Base-by-base conservation (phyloP, 2,329 filamentous ascomycete species). In the Talaromyces sp. region DNA sequence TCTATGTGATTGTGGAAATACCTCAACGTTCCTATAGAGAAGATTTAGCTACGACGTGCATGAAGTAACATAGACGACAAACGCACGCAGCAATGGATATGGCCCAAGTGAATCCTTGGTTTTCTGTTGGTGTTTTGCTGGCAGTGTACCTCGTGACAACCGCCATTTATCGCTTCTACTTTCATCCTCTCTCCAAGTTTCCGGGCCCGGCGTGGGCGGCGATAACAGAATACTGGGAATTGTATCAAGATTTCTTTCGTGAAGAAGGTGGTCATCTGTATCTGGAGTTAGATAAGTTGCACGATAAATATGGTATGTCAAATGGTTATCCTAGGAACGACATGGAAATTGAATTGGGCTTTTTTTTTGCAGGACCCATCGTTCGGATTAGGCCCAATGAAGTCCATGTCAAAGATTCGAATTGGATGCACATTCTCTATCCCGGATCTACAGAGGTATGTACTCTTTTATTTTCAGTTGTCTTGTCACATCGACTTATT, bases 181-280 rank as follows among this genome's bases (percentile, higher is more conserved):
- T 73, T 54, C 69, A 72, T 46, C 71, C 70, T n/a, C 66, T 77
- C 2, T 59, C 62, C 5, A 58, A 64, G 7, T 68, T 77, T 19
- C 72, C 68, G 1, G 74, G 69, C 8, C 65, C 70, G 0, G 71
- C 65, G 54, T 35, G 71, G 24, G 74, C 74, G 3, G 74, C 74
- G 0, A 24, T 70, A 5, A 67, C 68, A 35, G 54, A 63, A 14
- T 66, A 65, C 58, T 74, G 74, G 57, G 73, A 75, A 54, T 66
- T 69, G 48, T 77, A 76, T 54, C 71, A 69, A 59, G 69, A 77
- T 46, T 58, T 75, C 3, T 50, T 73, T 24, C 64, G 67, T 6
- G 29, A 31, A 31, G 29, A 31, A 31, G 29, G 29, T 10, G 29
- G 29, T 31, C 29, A 31, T 31, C 10, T 31, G 29, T 31, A 31